A percentile compares a stretch with the other conserved stretches of the same genome.
phyloP scores from a whole-genome alignment of 768 basidiomycete genomes.

The Amanita subjunquillea region DNA sequence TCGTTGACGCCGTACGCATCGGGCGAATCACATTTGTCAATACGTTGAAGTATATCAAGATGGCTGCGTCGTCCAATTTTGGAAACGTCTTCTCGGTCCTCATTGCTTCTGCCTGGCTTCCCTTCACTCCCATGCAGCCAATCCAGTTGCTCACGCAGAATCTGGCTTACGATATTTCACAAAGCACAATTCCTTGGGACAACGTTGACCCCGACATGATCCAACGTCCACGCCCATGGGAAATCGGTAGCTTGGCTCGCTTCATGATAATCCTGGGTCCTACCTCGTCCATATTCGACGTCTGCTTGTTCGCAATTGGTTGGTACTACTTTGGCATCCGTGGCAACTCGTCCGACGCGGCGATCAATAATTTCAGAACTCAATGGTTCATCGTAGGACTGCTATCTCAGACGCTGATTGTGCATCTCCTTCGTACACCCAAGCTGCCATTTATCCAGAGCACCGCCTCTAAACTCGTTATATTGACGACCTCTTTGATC shows the following conservation, averaged over 20 bases:
- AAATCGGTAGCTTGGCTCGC: slow-evolving; percentile 17
- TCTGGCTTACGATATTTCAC: slow-evolving; percentile 24
- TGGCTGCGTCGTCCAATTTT: slow-evolving; percentile 23
- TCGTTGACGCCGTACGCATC: slow-evolving; percentile 16
- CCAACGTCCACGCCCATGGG: slow-evolving; percentile 19
- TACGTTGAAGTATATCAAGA: slow-evolving; percentile 26
- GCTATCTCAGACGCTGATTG: slow-evolving; percentile 17
- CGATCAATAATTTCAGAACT: slow-evolving; percentile 20
- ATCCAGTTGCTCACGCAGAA: slow-evolving; percentile 23
- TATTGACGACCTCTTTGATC: background rate
- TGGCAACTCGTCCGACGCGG: slow-evolving; percentile 7
- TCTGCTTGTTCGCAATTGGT: slow-evolving; percentile 19
- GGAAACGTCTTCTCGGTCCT: slow-evolving; percentile 13
- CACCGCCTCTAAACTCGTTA: background rate
- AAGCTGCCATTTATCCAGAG: slow-evolving; percentile 4
- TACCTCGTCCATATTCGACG: slow-evolving; percentile 26
- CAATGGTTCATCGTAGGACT: slow-evolving; percentile 26
- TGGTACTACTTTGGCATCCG: slow-evolving; percentile 23
- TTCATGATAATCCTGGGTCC: slow-evolving; percentile 26
- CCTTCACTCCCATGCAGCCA: slow-evolving; percentile 25
- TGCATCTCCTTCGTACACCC: background rate
- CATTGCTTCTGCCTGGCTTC: slow-evolving; percentile 23
- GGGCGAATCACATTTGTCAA: slow-evolving; percentile 8
- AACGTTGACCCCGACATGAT: slow-evolving; percentile 27
- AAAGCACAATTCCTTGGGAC: slow-evolving; percentile 26